Percentiles rank a stretch among this genome's conserved stretches.
phyloP scores from a whole-genome alignment of 768 basidiomycete species.

The Boletales sp. region DNA sequence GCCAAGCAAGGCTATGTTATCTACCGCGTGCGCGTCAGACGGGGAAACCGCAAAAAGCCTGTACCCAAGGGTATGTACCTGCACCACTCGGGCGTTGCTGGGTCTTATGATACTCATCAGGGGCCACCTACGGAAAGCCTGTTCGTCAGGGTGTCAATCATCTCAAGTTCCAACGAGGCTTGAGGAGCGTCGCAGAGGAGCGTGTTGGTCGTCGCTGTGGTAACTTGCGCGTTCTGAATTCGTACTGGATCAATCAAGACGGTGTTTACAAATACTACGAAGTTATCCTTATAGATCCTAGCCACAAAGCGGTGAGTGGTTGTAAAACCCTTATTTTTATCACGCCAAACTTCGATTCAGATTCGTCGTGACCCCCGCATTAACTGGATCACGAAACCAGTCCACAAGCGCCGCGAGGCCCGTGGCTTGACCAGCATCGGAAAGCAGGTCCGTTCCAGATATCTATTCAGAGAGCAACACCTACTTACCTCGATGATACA shows the following conservation, averaged over 20 bases:
- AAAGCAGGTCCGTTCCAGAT: constrained; percentile 67
- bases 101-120: constrained; percentile 33
- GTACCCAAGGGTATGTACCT: constrained; percentile 84
- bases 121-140: constrained; percentile 98
- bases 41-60: constrained; percentile 99
- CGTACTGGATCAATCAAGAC: constrained; percentile 99
- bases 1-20: constrained; percentile 99
- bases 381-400: constrained; percentile 98
- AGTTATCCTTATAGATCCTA: constrained; percentile 96
- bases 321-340: background rate
- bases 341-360: constrained; percentile 31
- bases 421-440: constrained; percentile 97
- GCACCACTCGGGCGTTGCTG: background rate
- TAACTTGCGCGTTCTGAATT: constrained; percentile 94
- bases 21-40: constrained; percentile 95
- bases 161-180: constrained; percentile 93
- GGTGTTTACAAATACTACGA: constrained; percentile 99
- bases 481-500: constrained; percentile 25
- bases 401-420: constrained; percentile 97
- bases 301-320: constrained; percentile 80
- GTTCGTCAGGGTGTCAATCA: constrained; percentile 99
- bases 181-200: constrained; percentile 95
- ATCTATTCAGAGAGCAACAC: background rate
- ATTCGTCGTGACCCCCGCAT: constrained; percentile 95
- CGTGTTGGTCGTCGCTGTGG: constrained; percentile 95